Percentiles rank a stretch among this genome's conserved stretches.
Conservation (phyloP, 2,329 filamentous ascomycete genomes). For the Aspergillus thermomutatus region DNA sequence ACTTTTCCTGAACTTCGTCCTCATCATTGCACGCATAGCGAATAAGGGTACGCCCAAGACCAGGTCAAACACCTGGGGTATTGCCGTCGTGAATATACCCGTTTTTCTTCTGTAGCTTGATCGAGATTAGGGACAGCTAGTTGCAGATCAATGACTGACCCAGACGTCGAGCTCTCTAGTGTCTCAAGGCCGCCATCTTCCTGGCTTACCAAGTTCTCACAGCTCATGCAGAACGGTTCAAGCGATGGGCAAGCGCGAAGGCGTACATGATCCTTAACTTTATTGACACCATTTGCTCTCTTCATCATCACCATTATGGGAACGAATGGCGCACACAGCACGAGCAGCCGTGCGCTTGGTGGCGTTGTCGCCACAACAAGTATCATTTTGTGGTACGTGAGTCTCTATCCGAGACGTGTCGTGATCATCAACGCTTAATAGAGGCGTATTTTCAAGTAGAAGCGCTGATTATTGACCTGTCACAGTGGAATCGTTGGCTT, state of each 20-base stretch:
- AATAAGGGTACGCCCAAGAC: slow-evolving; percentile 13
- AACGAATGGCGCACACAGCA: slow-evolving; percentile 4
- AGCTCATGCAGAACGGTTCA: slow-evolving; percentile 12
- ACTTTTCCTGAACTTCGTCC: slow-evolving; percentile 13
- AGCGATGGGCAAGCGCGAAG: slow-evolving; percentile 21
- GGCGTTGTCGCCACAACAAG: slow-evolving; percentile 14
- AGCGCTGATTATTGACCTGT: neutral
- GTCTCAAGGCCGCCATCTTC: slow-evolving; percentile 22
- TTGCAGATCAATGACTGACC: neutral
- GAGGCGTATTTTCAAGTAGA: neutral
- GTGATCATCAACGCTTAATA: neutral
- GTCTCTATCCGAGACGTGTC: neutral
- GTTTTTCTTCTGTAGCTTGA: neutral
- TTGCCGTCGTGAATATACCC: slow-evolving; percentile 10
- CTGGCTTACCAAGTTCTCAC: slow-evolving; percentile 21
- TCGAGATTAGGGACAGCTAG: neutral
- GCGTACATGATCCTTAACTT: slow-evolving; percentile 20
- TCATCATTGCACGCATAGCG: slow-evolving; percentile 19
- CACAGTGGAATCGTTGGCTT: slow-evolving; percentile 8
- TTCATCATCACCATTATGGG: slow-evolving; percentile 23
- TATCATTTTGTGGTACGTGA: slow-evolving; percentile 13
- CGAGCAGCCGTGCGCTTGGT: slow-evolving; percentile 17
- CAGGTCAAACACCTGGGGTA: slow-evolving; percentile 20
- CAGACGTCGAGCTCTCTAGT: neutral
- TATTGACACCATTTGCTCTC: slow-evolving; percentile 22